A percentile compares a stretch with the other conserved stretches of the same genome.
Evolutionary conservation across 495 filamentous ascomycete species (phyloP).

Genomic region (Terfezia claveryi): DNA sequence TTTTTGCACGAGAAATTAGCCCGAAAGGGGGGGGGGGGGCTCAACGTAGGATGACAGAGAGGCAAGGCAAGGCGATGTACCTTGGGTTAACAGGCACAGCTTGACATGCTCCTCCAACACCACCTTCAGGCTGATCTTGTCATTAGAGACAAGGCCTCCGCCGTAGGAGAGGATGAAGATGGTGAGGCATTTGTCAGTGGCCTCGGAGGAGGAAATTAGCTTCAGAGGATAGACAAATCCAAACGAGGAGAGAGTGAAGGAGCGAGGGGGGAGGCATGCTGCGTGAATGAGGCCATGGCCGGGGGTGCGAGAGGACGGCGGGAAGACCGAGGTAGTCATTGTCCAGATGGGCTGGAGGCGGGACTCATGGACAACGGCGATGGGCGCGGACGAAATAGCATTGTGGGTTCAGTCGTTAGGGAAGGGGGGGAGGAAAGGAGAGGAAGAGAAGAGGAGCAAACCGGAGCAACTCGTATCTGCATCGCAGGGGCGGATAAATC

Average conservation of each 20-base stretch:
- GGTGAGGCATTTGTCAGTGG: slow-evolving; percentile 33
- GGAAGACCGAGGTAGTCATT: slow-evolving; percentile 25
- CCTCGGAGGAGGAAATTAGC: slow-evolving; percentile 41
- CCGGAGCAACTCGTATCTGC: no score
- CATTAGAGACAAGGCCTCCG: slow-evolving; percentile 72
- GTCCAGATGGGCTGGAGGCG: background rate
- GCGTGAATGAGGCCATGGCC: slow-evolving; percentile 61
- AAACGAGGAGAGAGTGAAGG: slow-evolving; percentile 48
- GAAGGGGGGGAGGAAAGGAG: no score
- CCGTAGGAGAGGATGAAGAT: slow-evolving; percentile 88
- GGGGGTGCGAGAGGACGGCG: slow-evolving; percentile 42
- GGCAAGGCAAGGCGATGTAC: background rate
- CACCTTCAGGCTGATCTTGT: slow-evolving; percentile 52
- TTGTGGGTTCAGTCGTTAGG: no score
- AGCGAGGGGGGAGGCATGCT: slow-evolving; percentile 44
- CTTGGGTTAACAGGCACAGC: slow-evolving; percentile 75
- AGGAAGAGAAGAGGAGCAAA: no score
- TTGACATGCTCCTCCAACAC: slow-evolving; percentile 39
- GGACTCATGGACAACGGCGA: background rate
- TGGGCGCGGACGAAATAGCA: no score
- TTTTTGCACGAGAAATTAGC: no score
- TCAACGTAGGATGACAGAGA: background rate
- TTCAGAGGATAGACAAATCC: slow-evolving; percentile 90
- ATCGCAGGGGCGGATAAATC: no score
- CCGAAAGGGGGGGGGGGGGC: no score